Evolutionary conservation across 768 basidiomycete species (phyloP).

Genomic region (Dentipellis sp.): DNA sequence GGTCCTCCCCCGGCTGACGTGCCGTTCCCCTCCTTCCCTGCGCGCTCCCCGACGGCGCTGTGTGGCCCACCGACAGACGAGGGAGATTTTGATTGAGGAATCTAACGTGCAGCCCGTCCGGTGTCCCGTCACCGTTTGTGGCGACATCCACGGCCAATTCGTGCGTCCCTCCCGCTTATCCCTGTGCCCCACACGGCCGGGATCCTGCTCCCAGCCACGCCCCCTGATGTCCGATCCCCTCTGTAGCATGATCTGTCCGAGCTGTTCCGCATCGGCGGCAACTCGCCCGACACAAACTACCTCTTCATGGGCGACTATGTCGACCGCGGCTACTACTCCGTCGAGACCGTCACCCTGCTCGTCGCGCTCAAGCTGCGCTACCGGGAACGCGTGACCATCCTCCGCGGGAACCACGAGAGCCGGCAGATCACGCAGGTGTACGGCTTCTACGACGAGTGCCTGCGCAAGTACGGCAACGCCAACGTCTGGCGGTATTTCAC

Average conservation of each 20-base stretch:
- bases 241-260: conserved; percentile 96
- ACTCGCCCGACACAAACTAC: conserved; percentile 98
- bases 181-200: background rate
- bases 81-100: conserved; percentile 98
- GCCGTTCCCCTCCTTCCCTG: conserved; percentile 5
- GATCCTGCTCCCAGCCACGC: background rate
- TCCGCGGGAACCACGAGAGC: conserved; percentile 97
- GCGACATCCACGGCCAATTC: conserved; percentile 99
- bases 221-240: background rate
- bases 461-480: conserved; percentile 99
- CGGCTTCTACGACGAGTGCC: conserved; percentile 98
- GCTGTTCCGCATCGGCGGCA: conserved; percentile 96
- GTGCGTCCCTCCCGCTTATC: conserved; percentile 45
- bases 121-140: conserved; percentile 98
- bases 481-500: conserved; percentile 99
- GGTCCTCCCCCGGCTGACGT: conserved; percentile 15
- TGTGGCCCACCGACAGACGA: conserved; percentile 47
- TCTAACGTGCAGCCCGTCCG: conserved; percentile 97
- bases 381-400: conserved; percentile 94
- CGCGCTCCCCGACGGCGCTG: background rate
- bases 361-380: conserved; percentile 97
- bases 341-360: conserved; percentile 96
- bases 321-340: conserved; percentile 97
- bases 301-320: conserved; percentile 99
- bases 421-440: conserved; percentile 99